These are phyloP conservation scores for Wickerhamiella brachini DNA, from an alignment of 805 yeast species.

Conservation along the genomic window DNA sequence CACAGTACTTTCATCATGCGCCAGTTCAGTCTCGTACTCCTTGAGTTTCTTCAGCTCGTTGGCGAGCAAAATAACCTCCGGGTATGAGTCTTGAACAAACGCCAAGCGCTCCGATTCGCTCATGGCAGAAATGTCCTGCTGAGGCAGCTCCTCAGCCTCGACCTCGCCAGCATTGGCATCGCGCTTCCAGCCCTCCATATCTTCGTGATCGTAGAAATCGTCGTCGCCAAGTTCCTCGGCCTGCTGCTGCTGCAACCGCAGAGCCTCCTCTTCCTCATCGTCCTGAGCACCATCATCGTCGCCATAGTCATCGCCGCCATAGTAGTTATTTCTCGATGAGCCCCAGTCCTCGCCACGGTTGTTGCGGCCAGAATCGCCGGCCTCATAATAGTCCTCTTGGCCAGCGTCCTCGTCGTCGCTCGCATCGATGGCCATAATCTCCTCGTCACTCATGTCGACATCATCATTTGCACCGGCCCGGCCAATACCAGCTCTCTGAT, in stretches of 20 bases:
- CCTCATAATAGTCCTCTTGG: conserved; percentile 36
- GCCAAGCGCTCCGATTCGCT: conserved; percentile 40
- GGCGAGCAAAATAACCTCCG: conserved; percentile 70
- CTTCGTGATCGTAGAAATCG: conserved; percentile 62
- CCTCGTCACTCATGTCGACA: conserved; percentile 39
- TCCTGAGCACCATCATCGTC: conserved; percentile 68
- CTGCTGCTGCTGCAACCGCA: conserved; percentile 71
- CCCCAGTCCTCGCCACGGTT: conserved; percentile 31
- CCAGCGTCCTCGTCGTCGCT: conserved; percentile 20
- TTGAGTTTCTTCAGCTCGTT: conserved; percentile 41
- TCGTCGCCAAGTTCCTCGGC: conserved; percentile 59
- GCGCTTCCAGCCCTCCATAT: conserved; percentile 67
- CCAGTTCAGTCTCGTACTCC: conserved; percentile 12
- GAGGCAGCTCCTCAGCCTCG: conserved; percentile 25
- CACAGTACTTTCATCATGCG: conserved; percentile 4
- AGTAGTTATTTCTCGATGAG: conserved; percentile 31
- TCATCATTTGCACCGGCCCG: conserved; percentile 13
- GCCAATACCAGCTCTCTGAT: conserved; percentile 12
- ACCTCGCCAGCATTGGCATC: conserved; percentile 34
- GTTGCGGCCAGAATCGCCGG: conserved; percentile 36
- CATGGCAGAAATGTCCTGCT: conserved; percentile 35
- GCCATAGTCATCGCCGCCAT: conserved; percentile 30
- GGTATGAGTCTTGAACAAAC: conserved; percentile 49
- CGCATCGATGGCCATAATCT: conserved; percentile 32
- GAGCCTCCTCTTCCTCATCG: conserved; percentile 75